These are phyloP conservation scores for Balamuthia mandrillaris DNA, from an alignment of 208 protist genomes.

Conservation along the genomic window DNA sequence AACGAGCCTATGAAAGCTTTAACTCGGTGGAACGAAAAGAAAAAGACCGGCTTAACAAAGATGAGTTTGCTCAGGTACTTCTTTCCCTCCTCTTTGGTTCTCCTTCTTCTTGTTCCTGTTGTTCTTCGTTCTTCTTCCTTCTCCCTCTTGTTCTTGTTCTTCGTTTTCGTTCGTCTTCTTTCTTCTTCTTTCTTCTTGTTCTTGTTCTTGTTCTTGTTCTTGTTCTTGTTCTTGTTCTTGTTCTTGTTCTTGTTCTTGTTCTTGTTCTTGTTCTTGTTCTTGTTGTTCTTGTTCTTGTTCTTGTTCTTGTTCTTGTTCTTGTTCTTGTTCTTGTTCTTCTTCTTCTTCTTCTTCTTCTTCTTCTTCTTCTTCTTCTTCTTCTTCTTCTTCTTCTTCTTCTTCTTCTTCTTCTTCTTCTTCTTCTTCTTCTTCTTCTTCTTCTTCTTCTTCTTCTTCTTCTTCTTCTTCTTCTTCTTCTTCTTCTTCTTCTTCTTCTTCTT, in stretches of 20 bases:
- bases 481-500: no score
- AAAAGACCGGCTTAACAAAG: neutral
- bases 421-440: no score
- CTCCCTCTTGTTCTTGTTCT: neutral
- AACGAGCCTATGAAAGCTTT: neutral
- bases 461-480: no score
- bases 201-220: neutral
- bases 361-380: no score
- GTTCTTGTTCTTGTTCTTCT: no score
- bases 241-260: neutral
- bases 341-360: no score
- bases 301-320: no score
- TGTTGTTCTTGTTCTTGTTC: no score
- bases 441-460: no score
- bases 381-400: no score
- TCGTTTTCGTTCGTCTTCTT: neutral
- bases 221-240: neutral
- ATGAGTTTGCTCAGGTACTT: neutral
- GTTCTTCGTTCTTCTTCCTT: neutral
- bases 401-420: no score
- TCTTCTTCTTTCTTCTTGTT: neutral
- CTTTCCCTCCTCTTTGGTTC: neutral
- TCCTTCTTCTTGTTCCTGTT: neutral
- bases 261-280: no score
- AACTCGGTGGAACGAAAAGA: neutral